Base-by-base conservation (phyloP, 441 rosid genomes). In the Populus hybrid region DNA sequence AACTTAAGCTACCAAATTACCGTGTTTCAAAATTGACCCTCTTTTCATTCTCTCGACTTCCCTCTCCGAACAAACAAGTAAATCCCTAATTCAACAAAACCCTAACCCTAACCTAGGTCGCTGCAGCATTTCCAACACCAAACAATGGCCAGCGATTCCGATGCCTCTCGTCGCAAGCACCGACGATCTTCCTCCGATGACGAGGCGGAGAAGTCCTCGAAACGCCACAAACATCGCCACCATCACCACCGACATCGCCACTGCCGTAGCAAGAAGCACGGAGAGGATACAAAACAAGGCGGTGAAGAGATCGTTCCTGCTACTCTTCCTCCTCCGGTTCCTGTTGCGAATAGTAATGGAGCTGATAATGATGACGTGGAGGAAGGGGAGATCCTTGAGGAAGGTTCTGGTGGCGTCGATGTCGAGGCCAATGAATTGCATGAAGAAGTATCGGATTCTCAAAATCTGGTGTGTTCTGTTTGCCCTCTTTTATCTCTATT, bases 341-440 rank as follows among this genome's bases (percentile, higher is more conserved):
- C 81, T 70, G 67, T 75, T 34, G 64, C 63, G 61, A 38, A 68
- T 67, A 57, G 65, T 63, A 67, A 73, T 34, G 72, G 74, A 32
- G 67, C 72, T 75, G 91, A 82, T 78, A 89, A 94, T 78, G 92
- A 94, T 70, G 98, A 95, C 70, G 84, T 97, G 73, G 99, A 97
- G 87, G 99, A 97, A 81, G 99, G 99, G 61, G 99, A 95, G 89
- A 97, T 97, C 88, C 89, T 93, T 20, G 99, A 95, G 6, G 98
- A 97, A 74, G 90, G 76, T 28, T 1, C 74, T 36, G 83, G 63
- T 77, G 83, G 72, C 67, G 86, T 80, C 36, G 82, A 78, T 78
- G 77, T 83, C 46, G 79, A 86, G 81, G 80, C 79, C 16, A 79
- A 30, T 76, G 88, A 76, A 24, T 61, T 85, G 79, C 68, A 73